Conservation (phyloP, 1,139 yeast species). For the Saccharomyces hybrid region DNA sequence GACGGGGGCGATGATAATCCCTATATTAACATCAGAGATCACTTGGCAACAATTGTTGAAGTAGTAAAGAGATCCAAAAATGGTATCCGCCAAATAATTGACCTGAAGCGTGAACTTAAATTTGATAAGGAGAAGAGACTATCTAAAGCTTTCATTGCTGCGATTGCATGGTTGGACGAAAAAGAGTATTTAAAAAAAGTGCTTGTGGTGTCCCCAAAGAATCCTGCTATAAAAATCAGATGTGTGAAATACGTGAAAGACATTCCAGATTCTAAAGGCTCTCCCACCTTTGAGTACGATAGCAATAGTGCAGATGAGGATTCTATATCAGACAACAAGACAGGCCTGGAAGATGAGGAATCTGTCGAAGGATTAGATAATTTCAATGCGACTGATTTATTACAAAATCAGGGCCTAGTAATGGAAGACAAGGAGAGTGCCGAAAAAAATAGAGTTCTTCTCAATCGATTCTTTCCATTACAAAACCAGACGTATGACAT, state of each 20-base stretch:
- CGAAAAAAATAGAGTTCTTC: slow-evolving; percentile 19
- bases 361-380: slow-evolving; percentile 27
- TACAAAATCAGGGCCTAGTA: slow-evolving; percentile 29
- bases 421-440: slow-evolving; percentile 20
- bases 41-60: slow-evolving; percentile 42
- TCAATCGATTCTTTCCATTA: slow-evolving; percentile 53
- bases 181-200: slow-evolving; percentile 53
- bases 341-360: slow-evolving; percentile 26
- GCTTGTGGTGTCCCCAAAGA: slow-evolving; percentile 46
- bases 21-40: slow-evolving; percentile 35
- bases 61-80: slow-evolving; percentile 60
- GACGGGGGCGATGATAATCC: slow-evolving; percentile 14
- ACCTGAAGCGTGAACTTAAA: slow-evolving; percentile 55
- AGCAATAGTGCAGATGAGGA: slow-evolving; percentile 25
- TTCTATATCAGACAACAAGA: slow-evolving; percentile 15
- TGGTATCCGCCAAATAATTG: slow-evolving; percentile 57
- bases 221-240: slow-evolving; percentile 41
- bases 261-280: slow-evolving; percentile 23
- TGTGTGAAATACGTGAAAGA: slow-evolving; percentile 58
- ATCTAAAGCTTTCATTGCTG: slow-evolving; percentile 45
- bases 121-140: slow-evolving; percentile 41
- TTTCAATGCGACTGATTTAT: slow-evolving; percentile 28
- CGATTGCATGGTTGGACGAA: slow-evolving; percentile 44
- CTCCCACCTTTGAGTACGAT: slow-evolving; percentile 27
- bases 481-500: slow-evolving; percentile 54